Conservation (phyloP, 768 basidiomycete genomes). For the Leccinum barrowsii region DNA sequence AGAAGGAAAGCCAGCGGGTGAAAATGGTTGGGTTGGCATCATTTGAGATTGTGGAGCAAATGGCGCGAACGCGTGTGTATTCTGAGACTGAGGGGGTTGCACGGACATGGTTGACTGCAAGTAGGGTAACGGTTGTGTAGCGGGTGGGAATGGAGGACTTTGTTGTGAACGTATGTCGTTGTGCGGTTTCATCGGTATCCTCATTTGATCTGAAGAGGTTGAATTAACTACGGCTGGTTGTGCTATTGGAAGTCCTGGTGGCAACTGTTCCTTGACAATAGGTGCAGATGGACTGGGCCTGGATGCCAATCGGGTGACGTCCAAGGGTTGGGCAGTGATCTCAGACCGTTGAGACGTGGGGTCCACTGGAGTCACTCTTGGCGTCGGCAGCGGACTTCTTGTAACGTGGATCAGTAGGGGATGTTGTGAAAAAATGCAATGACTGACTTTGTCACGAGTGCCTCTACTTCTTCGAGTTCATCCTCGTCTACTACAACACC, state of each 20-base stretch:
- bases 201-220: conserved; percentile 4
- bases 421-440: conserved; percentile 5
- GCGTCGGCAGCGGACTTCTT: conserved; percentile 64
- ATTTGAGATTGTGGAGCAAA: conserved; percentile 17
- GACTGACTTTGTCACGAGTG: conserved; percentile 43
- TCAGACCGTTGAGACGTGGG: conserved; percentile 12
- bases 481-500: conserved; percentile 35
- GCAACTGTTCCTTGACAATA: not conserved
- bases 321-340: conserved; percentile 1
- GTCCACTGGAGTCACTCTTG: conserved; percentile 52
- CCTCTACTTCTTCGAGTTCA: conserved; percentile 37
- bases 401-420: conserved; percentile 19
- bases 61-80: conserved; percentile 9
- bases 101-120: conserved; percentile 9
- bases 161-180: not conserved
- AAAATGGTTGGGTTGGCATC: conserved; percentile 14
- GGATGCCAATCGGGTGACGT: not conserved
- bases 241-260: not conserved
- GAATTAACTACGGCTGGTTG: not conserved
- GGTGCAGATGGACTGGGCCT: conserved; percentile 1
- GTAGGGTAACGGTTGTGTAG: conserved; percentile 10
- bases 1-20: conserved; percentile 14
- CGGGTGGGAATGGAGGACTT: conserved; percentile 3
- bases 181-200: not conserved
- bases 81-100: conserved; percentile 22